phyloP scores from a whole-genome alignment of 1,284 basidiomycete species.

The Ustilago tritici region DNA sequence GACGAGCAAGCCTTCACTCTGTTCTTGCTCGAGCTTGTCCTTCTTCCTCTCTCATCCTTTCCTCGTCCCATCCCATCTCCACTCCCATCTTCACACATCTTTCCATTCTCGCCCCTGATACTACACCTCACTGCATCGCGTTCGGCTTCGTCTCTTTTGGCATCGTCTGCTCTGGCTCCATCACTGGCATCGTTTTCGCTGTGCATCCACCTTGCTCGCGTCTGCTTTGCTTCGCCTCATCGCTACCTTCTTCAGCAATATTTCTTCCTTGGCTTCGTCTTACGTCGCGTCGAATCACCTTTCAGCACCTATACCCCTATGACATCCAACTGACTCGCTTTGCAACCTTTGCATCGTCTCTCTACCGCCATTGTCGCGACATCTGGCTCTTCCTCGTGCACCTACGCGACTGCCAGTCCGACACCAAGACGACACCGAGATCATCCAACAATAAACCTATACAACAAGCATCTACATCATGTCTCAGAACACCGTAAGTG shows the following conservation, averaged over 20 bases:
- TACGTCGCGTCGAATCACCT: slow-evolving; percentile 18
- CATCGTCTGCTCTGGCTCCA: slow-evolving; percentile 1
- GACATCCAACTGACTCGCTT: slow-evolving; percentile 29
- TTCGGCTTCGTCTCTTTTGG: slow-evolving; percentile 10
- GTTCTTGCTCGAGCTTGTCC: background rate
- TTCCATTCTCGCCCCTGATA: background rate
- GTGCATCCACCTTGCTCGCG: background rate
- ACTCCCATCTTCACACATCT: slow-evolving; percentile 8
- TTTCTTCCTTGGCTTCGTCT: slow-evolving; percentile 7
- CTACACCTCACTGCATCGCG: slow-evolving; percentile 13
- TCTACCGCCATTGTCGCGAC: slow-evolving; percentile 27
- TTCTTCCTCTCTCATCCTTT: background rate
- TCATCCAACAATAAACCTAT: slow-evolving; percentile 2
- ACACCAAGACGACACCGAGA: slow-evolving; percentile 8
- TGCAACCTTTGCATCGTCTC: slow-evolving; percentile 18
- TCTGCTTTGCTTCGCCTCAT: background rate
- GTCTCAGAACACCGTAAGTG: slow-evolving; percentile 45
- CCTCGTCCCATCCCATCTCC: slow-evolving; percentile 1
- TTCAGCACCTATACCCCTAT: slow-evolving; percentile 16
- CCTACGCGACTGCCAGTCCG: slow-evolving; percentile 27
- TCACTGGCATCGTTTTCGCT: slow-evolving; percentile 12
- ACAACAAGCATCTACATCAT: slow-evolving; percentile 17
- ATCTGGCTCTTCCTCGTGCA: slow-evolving; percentile 18
- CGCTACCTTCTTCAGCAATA: slow-evolving; percentile 1
- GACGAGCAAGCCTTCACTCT: slow-evolving; percentile 13